Evolutionary conservation across 495 filamentous ascomycete species (phyloP).

Genomic region (Clavariopsis aquatica): DNA sequence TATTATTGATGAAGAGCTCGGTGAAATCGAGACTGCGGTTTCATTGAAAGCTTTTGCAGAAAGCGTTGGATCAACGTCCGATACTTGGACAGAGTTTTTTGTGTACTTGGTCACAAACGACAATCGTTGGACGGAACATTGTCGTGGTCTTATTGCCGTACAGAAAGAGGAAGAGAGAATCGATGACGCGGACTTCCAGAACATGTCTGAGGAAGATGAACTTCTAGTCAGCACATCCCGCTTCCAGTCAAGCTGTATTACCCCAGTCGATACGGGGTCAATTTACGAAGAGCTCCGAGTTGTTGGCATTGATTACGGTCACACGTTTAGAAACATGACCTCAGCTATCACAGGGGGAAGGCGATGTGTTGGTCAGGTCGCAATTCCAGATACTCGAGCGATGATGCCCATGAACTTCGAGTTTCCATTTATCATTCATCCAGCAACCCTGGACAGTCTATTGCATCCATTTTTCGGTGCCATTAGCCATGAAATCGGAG

Average conservation of each 20-base stretch:
- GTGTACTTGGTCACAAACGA: not conserved
- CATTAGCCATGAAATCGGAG: no score
- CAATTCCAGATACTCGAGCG: constrained; percentile 7
- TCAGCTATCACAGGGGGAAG: not conserved
- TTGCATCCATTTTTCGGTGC: no score
- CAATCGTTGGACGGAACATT: constrained; percentile 25
- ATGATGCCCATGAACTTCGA: constrained; percentile 21
- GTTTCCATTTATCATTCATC: constrained; percentile 19
- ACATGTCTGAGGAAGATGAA: constrained; percentile 15
- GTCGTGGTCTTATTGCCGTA: no score
- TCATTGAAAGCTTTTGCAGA: no score
- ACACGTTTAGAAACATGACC: constrained; percentile 12
- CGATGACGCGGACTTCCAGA: no score
- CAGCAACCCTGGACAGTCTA: constrained; percentile 24
- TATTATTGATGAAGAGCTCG: no score
- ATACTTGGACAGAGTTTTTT: no score
- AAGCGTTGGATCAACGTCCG: no score
- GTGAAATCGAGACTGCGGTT: no score
- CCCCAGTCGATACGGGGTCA: not conserved
- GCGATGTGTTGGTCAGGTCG: not conserved
- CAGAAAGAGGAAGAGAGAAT: no score
- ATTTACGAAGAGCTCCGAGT: not conserved
- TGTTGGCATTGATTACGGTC: constrained; percentile 12
- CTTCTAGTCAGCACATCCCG: no score
- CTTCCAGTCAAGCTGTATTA: no score